Evolutionary conservation across 108 stramenopile genomes (phyloP), one percentile per base, ranked within the genome.

Genomic region (Pelagomonas calceolata): DNA sequence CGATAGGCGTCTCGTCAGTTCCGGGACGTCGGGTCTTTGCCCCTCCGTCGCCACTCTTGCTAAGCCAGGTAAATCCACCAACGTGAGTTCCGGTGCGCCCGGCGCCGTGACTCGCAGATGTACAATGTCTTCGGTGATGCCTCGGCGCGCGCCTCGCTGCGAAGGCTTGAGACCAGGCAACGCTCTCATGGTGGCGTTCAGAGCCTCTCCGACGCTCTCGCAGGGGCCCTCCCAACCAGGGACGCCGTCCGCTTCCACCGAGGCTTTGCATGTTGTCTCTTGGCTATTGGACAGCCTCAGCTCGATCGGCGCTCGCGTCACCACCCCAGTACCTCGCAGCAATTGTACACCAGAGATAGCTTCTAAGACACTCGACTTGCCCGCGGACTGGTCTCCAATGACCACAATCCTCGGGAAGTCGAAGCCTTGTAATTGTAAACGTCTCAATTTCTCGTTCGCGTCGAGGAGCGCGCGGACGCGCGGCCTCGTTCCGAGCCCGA

Each of bases 341-440:
- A 99, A 83, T 75, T 84, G 85, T 12, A 81, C 80, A 29, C 94
- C 94, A 1, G 94, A 96, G 37, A 99, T 84, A 45, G 89, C 89
- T 75, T 99, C 98, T 36, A 99, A 80, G 32, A 99, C 98, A 73
- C 87, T 89, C 39, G 91, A 92, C 76, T 99, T 99, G 18, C 98
- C 98, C 12, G 88, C 85, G 35, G 93, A 94, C 83, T 99, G 98
- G 30, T 91, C 92, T 30, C 94, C 94, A 63, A 86, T 84, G 64
- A 95, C 97, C 18, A 96, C 95, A 68, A 99, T 99, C 75, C 97
- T 96, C 60, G 98, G 98, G 18, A 99, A 83, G 77, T 97, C 96
- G 30, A 99, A 76, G 51, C 86, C 80, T 32, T 86, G 85, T 68
- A 88, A 89, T 30, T 96, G 96, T 67, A 97, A 88, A 21, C 94